Percentiles rank a stretch among this genome's conserved stretches.
phyloP scores from a whole-genome alignment of 108 stramenopile species.

The Nitzschia sp. region DNA sequence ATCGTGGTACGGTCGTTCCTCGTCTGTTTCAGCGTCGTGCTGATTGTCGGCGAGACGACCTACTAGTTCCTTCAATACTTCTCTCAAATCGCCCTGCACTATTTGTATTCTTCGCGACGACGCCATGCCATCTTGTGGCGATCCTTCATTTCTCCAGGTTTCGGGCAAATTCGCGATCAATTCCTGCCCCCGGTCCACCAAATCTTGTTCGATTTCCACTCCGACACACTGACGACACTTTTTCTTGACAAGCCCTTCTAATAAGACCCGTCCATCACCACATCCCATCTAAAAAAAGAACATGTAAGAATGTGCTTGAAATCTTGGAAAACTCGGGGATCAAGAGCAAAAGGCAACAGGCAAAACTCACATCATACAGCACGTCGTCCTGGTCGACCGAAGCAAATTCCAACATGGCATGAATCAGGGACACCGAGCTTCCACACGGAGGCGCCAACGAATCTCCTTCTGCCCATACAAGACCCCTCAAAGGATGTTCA shows the following conservation, averaged over 20 bases:
- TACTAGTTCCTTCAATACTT: conserved; percentile 23
- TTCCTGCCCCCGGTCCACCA: conserved; percentile 4
- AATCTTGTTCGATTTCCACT: conserved; percentile 36
- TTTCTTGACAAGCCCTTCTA: conserved; percentile 45
- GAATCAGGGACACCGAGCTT: conserved; percentile 30
- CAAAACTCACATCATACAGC: conserved; percentile 51
- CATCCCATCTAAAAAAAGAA: conserved; percentile 48
- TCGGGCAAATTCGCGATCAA: neutral
- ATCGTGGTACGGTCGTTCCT: neutral
- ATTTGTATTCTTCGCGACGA: conserved; percentile 1
- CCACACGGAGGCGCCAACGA: conserved; percentile 48
- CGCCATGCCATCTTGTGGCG: neutral
- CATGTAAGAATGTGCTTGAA: too few species aligned
- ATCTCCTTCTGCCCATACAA: conserved; percentile 44
- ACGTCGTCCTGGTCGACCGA: conserved; percentile 38
- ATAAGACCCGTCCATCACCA: conserved; percentile 69
- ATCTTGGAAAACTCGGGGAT: neutral
- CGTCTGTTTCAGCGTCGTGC: neutral
- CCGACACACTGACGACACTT: conserved; percentile 28
- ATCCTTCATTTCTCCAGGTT: neutral
- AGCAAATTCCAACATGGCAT: conserved; percentile 28
- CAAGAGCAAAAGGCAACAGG: neutral
- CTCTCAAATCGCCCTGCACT: conserved; percentile 26
- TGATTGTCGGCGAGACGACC: neutral
- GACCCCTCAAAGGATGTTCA: conserved; percentile 23